phyloP scores from a whole-genome alignment of 2,329 filamentous ascomycete species.

The Fusarium irregulare region DNA sequence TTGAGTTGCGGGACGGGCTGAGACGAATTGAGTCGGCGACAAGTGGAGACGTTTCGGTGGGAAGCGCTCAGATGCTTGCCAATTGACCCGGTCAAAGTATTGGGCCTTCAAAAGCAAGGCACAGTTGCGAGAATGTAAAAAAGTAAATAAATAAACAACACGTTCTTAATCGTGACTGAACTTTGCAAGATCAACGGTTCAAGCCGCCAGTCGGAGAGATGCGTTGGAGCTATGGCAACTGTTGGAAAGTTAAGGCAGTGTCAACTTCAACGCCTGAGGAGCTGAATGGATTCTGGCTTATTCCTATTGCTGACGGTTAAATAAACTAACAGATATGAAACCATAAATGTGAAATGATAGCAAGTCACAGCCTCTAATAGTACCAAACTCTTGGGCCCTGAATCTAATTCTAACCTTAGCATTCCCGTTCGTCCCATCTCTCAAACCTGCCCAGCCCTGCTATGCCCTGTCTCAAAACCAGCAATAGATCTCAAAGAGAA shows the following conservation, averaged over 20 bases:
- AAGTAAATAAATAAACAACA: conserved; percentile 16
- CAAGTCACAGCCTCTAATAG: not conserved
- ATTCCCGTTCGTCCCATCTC: conserved; percentile 26
- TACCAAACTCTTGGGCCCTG: conserved; percentile 17
- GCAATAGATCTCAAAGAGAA: conserved; percentile 22
- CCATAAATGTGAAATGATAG: conserved; percentile 12
- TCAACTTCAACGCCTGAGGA: not conserved
- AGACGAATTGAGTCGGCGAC: conserved; percentile 37
- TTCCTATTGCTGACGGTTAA: not conserved
- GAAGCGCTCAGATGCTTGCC: conserved; percentile 21
- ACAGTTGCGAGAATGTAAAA: not conserved
- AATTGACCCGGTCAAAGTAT: conserved; percentile 9
- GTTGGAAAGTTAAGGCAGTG: conserved; percentile 1
- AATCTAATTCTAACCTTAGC: not conserved
- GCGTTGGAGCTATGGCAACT: not conserved
- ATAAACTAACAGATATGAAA: conserved; percentile 17
- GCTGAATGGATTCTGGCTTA: not conserved
- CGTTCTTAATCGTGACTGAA: not conserved
- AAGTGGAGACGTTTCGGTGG: conserved; percentile 32
- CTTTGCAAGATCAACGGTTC: not conserved
- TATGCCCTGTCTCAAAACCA: conserved; percentile 10
- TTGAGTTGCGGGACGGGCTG: conserved; percentile 18
- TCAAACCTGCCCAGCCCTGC: conserved; percentile 2
- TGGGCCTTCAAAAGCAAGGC: conserved; percentile 13
- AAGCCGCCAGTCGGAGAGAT: conserved; percentile 7